Evolutionary conservation across 306 rosid species (phyloP).

Genomic region (Dalbergia cochinchinensis): DNA sequence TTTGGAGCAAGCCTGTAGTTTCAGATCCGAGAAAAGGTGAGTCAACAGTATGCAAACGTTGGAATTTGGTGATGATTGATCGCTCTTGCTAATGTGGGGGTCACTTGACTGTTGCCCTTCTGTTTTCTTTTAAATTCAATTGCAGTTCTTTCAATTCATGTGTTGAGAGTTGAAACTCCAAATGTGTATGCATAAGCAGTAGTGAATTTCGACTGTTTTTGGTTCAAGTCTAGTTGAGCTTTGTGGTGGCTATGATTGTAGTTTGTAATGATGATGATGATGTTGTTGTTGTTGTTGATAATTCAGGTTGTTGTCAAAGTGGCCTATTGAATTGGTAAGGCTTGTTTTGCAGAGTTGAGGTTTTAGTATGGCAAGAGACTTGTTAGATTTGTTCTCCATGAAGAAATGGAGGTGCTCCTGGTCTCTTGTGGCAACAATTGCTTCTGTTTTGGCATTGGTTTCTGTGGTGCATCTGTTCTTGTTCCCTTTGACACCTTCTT

Average conservation of each 20-base stretch:
- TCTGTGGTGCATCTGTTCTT: constrained; percentile 78
- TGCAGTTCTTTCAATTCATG: constrained; percentile 8
- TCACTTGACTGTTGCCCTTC: not conserved
- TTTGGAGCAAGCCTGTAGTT: not conserved
- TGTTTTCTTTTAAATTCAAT: constrained; percentile 32
- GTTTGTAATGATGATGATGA: not conserved
- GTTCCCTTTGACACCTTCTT: constrained; percentile 81
- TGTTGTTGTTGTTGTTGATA: not conserved
- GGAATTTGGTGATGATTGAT: not conserved
- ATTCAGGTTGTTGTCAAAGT: constrained; percentile 56
- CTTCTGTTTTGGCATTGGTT: constrained; percentile 70
- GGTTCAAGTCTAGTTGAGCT: constrained; percentile 16
- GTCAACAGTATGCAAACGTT: constrained; percentile 17
- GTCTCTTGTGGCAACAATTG: constrained; percentile 71
- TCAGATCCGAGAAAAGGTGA: constrained; percentile 54
- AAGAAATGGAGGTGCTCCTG: constrained; percentile 77
- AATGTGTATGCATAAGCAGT: constrained; percentile 1
- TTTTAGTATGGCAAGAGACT: constrained; percentile 46
- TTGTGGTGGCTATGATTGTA: not conserved
- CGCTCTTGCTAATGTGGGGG: constrained; percentile 13
- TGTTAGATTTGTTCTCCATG: constrained; percentile 64
- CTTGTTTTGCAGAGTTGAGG: constrained; percentile 32
- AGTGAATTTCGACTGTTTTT: constrained; percentile 1
- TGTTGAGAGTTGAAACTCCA: not conserved
- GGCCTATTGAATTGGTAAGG: constrained; percentile 48